Evolutionary conservation across 208 protist genomes (phyloP).

Genomic region (Porcisia hertigi): DNA sequence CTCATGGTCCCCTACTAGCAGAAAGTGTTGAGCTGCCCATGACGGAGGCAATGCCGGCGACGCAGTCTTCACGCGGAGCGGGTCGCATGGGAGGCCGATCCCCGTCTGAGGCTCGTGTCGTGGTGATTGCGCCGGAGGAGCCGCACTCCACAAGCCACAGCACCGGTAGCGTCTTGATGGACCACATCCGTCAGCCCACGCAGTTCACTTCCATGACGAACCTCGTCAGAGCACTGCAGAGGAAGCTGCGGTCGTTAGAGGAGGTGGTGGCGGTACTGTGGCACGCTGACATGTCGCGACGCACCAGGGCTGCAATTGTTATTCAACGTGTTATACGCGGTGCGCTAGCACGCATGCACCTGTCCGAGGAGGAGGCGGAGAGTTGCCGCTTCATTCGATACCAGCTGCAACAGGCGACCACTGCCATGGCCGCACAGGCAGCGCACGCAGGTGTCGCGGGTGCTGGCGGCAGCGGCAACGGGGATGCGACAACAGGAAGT

Average conservation of each 20-base stretch:
- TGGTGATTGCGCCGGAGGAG: constrained; percentile 6
- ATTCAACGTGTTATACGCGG: constrained; percentile 69
- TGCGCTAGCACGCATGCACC: constrained; percentile 44
- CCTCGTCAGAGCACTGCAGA: constrained; percentile 73
- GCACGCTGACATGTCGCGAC: constrained; percentile 58
- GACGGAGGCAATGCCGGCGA: not conserved
- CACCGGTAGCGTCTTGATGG: constrained; percentile 1
- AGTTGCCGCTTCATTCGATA: constrained; percentile 43
- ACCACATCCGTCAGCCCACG: constrained; percentile 21
- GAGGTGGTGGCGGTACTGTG: constrained; percentile 72
- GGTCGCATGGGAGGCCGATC: not conserved
- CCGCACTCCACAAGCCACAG: not conserved
- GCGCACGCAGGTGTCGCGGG: not conserved
- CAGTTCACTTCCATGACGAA: constrained; percentile 17
- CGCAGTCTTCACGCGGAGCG: not conserved
- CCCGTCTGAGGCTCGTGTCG: constrained; percentile 7
- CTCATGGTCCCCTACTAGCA: not conserved
- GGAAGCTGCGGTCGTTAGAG: constrained; percentile 64
- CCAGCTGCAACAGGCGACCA: constrained; percentile 31
- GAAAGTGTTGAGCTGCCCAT: not conserved
- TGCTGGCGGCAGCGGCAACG: not conserved
- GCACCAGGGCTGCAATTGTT: constrained; percentile 50
- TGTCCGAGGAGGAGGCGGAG: constrained; percentile 38
- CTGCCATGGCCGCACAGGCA: constrained; percentile 1
- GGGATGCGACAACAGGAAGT: not conserved